Evolutionary conservation across 192 early-diverging fungal species (phyloP).

Genomic region (Spizellomyces punctatus): DNA sequence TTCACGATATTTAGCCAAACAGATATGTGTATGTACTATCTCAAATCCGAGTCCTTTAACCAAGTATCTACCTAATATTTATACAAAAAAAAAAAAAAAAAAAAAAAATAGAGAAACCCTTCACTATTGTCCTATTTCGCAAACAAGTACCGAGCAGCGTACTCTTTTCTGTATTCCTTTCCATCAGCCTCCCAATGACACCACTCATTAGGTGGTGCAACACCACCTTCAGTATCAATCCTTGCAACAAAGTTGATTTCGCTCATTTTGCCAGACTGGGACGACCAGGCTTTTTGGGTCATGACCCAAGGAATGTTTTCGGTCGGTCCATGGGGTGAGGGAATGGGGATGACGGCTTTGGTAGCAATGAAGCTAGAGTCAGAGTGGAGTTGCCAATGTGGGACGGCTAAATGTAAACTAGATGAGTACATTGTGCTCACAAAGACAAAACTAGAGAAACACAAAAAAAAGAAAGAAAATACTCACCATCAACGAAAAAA

Average conservation of each 20-base stretch:
- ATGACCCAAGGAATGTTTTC: constrained; percentile 19
- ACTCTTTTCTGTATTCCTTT: neutral
- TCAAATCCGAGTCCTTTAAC: too few relatives aligned
- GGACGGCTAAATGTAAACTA: constrained; percentile 12
- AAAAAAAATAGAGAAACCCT: too few relatives aligned
- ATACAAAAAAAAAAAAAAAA: too few relatives aligned
- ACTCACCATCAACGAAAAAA: constrained; percentile 27
- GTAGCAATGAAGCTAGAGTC: constrained; percentile 11
- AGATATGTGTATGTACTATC: too few relatives aligned
- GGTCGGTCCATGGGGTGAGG: constrained; percentile 9
- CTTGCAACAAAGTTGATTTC: constrained; percentile 9
- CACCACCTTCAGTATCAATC: constrained; percentile 11
- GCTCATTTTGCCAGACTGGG: constrained; percentile 4
- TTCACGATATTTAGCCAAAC: too few relatives aligned
- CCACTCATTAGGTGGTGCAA: constrained; percentile 12
- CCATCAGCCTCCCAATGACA: constrained; percentile 4
- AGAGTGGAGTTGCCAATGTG: constrained; percentile 16
- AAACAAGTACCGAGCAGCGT: constrained; percentile 22
- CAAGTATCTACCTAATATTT: too few relatives aligned
- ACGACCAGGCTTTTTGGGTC: neutral
- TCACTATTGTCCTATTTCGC: neutral
- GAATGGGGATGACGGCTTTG: constrained; percentile 11
- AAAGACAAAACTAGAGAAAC: neutral
- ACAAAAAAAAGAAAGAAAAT: neutral
- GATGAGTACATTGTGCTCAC: neutral